A percentile compares a stretch with the other conserved stretches of the same genome.
These are phyloP conservation scores for Candida michaelii DNA, from an alignment of 805 yeast species.

Conservation along the genomic window DNA sequence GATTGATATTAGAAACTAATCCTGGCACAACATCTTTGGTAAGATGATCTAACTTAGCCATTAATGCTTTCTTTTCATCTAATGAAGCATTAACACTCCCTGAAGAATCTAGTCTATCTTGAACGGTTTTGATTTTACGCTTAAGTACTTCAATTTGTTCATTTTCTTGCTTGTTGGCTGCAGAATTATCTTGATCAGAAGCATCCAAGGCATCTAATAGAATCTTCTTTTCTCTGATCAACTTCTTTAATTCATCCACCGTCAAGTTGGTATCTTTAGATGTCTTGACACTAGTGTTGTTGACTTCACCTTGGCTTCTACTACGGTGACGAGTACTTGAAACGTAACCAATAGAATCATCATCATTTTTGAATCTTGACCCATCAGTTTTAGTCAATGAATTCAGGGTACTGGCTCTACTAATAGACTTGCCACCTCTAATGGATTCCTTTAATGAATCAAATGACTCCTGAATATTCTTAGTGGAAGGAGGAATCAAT, in stretches of 20 bases:
- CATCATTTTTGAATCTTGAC: slow-evolving; percentile 64
- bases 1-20: slow-evolving; percentile 60
- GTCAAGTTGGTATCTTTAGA: slow-evolving; percentile 37
- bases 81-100: slow-evolving; percentile 32
- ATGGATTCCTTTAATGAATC: slow-evolving; percentile 68
- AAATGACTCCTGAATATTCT: slow-evolving; percentile 68
- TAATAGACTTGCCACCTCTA: slow-evolving; percentile 33
- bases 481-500: slow-evolving; percentile 82
- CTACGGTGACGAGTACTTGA: slow-evolving; percentile 64
- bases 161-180: slow-evolving; percentile 27
- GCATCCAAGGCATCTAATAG: slow-evolving; percentile 70
- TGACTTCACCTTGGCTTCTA: slow-evolving; percentile 21
- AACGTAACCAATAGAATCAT: slow-evolving; percentile 63
- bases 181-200: slow-evolving; percentile 50
- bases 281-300: slow-evolving; percentile 17
- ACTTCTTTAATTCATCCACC: slow-evolving; percentile 58
- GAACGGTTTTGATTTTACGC: slow-evolving; percentile 51
- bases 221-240: slow-evolving; percentile 70
- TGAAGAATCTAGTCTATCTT: slow-evolving; percentile 34
- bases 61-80: slow-evolving; percentile 50
- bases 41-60: slow-evolving; percentile 56
- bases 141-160: slow-evolving; percentile 67
- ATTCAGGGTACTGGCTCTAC: slow-evolving; percentile 21
- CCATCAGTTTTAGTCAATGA: slow-evolving; percentile 27
- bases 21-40: slow-evolving; percentile 69